Base-by-base conservation (phyloP, 345 rosid genomes). In the Iberis pinnata region DNA sequence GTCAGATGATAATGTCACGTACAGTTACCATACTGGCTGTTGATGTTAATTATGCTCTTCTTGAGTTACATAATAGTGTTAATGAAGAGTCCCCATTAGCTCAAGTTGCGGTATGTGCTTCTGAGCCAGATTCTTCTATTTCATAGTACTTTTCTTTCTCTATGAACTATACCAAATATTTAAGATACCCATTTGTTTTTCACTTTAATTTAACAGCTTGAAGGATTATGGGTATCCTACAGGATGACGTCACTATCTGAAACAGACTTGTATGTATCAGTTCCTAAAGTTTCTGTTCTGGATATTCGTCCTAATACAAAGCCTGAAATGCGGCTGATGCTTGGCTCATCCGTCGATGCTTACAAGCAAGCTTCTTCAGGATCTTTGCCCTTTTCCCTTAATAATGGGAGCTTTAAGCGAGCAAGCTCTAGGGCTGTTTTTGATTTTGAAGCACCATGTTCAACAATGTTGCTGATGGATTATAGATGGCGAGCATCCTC, bases 321-420 rank as follows among this genome's bases (percentile, higher is more conserved):
- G 79, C 76, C 95, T 72, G 98, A 92, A 74, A 85, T 92, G 98
- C 88, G 95, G 20, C 75, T 92, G 72, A 92, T 92, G 97, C 98
- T 92, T 18, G 98, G 98, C 45, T 83, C 94, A n/a, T 88, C 87
- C 26, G 70, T 70, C 54, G 98, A 92, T 77, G 83, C 88, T 67
- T 79, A 76, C 36, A 92, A 85, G 70, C 92, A 75, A 65, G 55
- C 74, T 69, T 80, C 83, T 60, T 43, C 73, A 40, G 95, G 79
- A 73, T 82, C 78, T 56, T 60, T 67, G 12, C 75, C 96, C 18
- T 43, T 73, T 48, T 69, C 67, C 56, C 73, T 70, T 53, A 77
- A 63, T 43, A 81, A 76, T 67, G 61, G 66, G 36, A 78, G 83
- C 68, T 67, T 71, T 61, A 73, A 76, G 73, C 69, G 74, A 71